A percentile compares a stretch with the other conserved stretches of the same genome.
Conservation (phyloP, 805 yeast genomes). For the Torulaspora gathmanii region DNA sequence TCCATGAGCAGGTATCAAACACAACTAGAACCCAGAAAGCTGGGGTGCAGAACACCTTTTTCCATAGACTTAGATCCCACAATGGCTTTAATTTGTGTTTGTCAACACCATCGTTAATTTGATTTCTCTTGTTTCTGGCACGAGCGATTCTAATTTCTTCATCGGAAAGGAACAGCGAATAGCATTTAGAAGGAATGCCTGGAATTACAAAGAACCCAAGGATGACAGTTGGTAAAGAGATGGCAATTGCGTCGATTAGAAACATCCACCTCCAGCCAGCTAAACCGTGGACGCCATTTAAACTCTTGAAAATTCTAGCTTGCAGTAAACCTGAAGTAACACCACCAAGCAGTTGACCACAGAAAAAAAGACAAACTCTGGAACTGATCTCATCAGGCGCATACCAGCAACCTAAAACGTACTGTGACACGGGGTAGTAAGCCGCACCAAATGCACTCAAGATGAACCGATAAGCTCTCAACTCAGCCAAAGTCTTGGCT, state of each 20-base stretch:
- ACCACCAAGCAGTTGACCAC: conserved; percentile 48
- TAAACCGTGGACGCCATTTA: conserved; percentile 44
- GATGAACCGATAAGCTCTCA: conserved; percentile 61
- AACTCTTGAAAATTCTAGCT: conserved; percentile 37
- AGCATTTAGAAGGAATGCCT: conserved; percentile 58
- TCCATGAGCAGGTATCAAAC: conserved; percentile 58
- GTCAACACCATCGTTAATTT: conserved; percentile 32
- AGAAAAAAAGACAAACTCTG: conserved; percentile 58
- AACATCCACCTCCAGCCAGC: conserved; percentile 68
- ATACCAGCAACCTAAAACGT: conserved; percentile 57
- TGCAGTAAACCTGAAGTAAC: conserved; percentile 55
- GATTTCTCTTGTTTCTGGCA: conserved; percentile 37
- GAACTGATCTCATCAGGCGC: conserved; percentile 54
- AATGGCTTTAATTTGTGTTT: conserved; percentile 27
- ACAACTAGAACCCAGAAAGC: conserved; percentile 52
- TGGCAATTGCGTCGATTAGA: conserved; percentile 54
- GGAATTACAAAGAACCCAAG: conserved; percentile 48
- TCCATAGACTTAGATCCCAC: conserved; percentile 47
- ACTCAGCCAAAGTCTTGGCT: conserved; percentile 45
- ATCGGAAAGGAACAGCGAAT: conserved; percentile 51
- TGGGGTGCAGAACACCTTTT: conserved; percentile 47
- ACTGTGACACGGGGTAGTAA: conserved; percentile 59
- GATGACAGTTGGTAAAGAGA: conserved; percentile 47
- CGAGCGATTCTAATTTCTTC: conserved; percentile 56
- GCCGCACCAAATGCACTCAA: conserved; percentile 69